Conservation (phyloP, 2,329 filamentous ascomycete species). For the Hymenoscyphus scutula region DNA sequence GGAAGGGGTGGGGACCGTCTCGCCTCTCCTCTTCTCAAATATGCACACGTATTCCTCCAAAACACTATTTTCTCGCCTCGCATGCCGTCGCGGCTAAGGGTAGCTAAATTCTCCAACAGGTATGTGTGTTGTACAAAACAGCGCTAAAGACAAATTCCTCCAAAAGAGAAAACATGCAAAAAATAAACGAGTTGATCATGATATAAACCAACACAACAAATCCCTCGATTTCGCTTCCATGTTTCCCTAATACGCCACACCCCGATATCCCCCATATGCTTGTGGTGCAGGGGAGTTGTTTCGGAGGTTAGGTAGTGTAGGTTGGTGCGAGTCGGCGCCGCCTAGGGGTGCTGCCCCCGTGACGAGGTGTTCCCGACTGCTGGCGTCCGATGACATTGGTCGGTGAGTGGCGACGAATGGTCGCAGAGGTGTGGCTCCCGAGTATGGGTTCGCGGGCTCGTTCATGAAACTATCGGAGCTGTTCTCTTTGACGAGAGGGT, state of each 20-base stretch:
- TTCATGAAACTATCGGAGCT: slow-evolving; percentile 30
- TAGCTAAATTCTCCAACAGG: too few relatives aligned
- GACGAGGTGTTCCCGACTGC: slow-evolving; percentile 29
- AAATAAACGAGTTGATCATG: slow-evolving; percentile 10
- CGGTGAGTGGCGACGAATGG: slow-evolving; percentile 21
- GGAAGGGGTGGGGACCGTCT: too few relatives aligned
- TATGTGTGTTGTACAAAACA: not conserved
- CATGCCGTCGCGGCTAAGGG: too few relatives aligned
- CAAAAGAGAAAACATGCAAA: not conserved
- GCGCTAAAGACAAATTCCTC: not conserved
- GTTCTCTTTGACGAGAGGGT: slow-evolving; percentile 21
- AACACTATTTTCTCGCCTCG: too few relatives aligned
- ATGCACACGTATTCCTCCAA: too few relatives aligned
- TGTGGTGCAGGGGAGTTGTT: not conserved
- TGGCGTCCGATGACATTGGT: slow-evolving; percentile 12
- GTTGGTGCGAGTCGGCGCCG: slow-evolving; percentile 24
- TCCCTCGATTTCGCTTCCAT: not conserved
- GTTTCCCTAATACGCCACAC: slow-evolving; percentile 28
- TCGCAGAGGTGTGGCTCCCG: slow-evolving; percentile 26
- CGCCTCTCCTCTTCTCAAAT: too few relatives aligned
- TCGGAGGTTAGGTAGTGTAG: slow-evolving; percentile 23
- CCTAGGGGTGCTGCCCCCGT: slow-evolving; percentile 29
- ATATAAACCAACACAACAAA: slow-evolving; percentile 8
- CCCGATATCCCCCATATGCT: slow-evolving; percentile 28
- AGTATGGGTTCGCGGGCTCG: slow-evolving; percentile 34